Evolutionary conservation across 345 rosid species (phyloP).

Genomic region (Lepidium africanum): DNA sequence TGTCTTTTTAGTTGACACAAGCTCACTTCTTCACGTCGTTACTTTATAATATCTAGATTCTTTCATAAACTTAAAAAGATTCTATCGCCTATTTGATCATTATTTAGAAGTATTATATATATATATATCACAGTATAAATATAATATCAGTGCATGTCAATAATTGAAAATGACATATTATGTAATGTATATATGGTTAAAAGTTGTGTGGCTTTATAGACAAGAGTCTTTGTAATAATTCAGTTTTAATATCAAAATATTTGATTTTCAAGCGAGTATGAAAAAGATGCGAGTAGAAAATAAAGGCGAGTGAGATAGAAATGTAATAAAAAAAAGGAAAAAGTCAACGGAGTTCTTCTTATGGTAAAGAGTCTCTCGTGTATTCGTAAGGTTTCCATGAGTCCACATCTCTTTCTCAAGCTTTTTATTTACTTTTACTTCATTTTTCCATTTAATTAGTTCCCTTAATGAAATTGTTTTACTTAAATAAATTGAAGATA

Average conservation of each 20-base stretch:
- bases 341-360: constrained; percentile 71
- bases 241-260: neutral
- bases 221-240: neutral
- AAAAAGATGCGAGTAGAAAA: constrained; percentile 4
- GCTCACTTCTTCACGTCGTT: constrained; percentile 33
- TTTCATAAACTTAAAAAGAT: neutral
- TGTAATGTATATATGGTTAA: neutral
- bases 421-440: neutral
- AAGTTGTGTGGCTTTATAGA: neutral
- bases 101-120: neutral
- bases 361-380: constrained; percentile 33
- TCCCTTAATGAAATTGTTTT: too few relatives aligned
- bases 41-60: constrained; percentile 5
- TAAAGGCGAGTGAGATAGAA: constrained; percentile 17
- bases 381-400: constrained; percentile 67
- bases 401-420: constrained; percentile 53
- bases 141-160: neutral
- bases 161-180: neutral
- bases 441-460: too few relatives aligned
- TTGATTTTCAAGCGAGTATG: neutral
- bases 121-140: neutral
- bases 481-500: too few relatives aligned
- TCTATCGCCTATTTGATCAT: neutral
- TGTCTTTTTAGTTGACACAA: constrained; percentile 28
- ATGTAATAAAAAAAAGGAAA: neutral